Base-by-base conservation (phyloP, 2,329 filamentous ascomycete genomes). In the Beauveria sp. region DNA sequence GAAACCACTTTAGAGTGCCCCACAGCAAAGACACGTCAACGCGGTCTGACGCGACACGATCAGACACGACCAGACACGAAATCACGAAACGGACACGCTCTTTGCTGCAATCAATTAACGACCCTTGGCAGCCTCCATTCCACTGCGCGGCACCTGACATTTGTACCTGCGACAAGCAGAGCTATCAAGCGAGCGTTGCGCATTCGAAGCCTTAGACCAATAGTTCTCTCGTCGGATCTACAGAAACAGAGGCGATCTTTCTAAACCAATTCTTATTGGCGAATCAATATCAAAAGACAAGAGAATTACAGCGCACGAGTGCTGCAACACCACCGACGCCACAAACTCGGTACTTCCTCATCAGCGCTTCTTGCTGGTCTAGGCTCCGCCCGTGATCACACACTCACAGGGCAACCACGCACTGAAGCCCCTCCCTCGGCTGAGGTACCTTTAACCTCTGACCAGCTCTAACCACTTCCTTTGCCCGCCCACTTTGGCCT, bases 71-170 rank as follows among this genome's bases (percentile, higher is more conserved):
- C 52, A 47, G 63, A 70, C 74, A 73, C 74, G 75, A 72, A 67
- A 69, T 69, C 76, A 74, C 76, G 76, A 78, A 78, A 77, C 69
- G 58, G 74, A 78, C 76, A 78, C 76, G 76, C 73, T 74, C 16
- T 24, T 38, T 20, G 59, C 46, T 30, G 53, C 58, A 58, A 61
- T 65, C 65, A 67, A 67, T 66, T 67, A 64, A 66, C 43, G 42
- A 28, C 40, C 52, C 42, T 53, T 34, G 53, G 62, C 46, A 61
- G 58, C 40, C 53, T 55, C 56, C 58, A 61, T 53, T 61, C 53
- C 62, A 38, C 51, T 22, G 24, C 53, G 28, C n/a, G 20, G 43
- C 10, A 30, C 24, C 43, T 30, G 9, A 18, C 16, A 30, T 43
- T 46, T 46, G 42, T 60, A 45, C 58, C 14, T 47, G 16, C 22